Base-by-base conservation (phyloP, 2,329 filamentous ascomycete species). In the Aureobasidium uvarum region DNA sequence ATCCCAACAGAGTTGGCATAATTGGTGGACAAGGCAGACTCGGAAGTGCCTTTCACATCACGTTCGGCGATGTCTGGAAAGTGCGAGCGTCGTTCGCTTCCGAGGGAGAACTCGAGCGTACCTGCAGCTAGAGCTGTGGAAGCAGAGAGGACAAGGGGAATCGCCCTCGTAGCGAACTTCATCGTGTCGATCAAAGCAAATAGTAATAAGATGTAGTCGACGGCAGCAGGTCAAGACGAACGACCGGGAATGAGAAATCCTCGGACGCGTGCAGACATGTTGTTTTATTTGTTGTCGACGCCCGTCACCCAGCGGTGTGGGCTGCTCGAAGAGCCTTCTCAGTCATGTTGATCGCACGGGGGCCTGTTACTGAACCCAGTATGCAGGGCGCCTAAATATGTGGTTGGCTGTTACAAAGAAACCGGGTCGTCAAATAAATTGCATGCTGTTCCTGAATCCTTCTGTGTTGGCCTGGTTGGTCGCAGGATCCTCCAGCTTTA, bases 341-440 rank as follows among this genome's bases (percentile, higher is more conserved):
- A 46, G 43, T 25, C 43, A 46, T 46, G 43, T 46, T 23, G 38
- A 41, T 41, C 16, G 43, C n/a, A 8, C 0, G n/a, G 14, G 43
- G 43, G 18, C n/a, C 3, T 23, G 11, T 45, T 45, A 20, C 43
- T 45, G 20, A 23, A 46, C 25, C 14, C 20, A 16, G 43, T 46
- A 46, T 46, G 55, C 41, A 59, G 55, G 25, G 55, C 55, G 55
- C 55, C 55, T 59, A 36, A 52, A 23, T 41, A n/a, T 46, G n/a
- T n/a, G 14, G 25, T 59, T 28, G 16, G 25, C 38, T 20, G 39
- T 14, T 59, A 13, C 39, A 5, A n/a, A 45, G 5, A 23, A 41
- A 36, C 11, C 20, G 14, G 20, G 16, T 20, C 43, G 20, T 46
- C 55, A 23, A 14, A 23, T 46, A 46, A 14, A 59, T 59, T 59